Evolutionary conservation across 2,329 filamentous ascomycete genomes (phyloP).

Genomic region (Colletotrichum simmondsii): DNA sequence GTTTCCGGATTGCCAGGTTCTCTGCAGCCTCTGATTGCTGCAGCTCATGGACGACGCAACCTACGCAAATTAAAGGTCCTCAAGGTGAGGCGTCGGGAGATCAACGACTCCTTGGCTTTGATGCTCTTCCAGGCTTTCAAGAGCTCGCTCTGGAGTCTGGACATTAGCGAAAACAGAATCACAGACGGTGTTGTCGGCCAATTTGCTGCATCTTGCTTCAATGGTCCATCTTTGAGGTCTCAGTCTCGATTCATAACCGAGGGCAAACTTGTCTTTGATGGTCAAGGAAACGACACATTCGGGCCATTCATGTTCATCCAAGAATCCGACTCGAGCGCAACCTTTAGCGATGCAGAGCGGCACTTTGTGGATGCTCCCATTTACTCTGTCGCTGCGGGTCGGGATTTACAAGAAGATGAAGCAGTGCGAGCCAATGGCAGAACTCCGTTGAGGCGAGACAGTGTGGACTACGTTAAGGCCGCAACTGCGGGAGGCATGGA

Average conservation of each 20-base stretch:
- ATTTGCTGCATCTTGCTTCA: constrained; percentile 47
- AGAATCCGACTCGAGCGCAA: constrained; percentile 58
- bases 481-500: constrained; percentile 24
- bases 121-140: constrained; percentile 47
- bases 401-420: constrained; percentile 40
- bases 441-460: constrained; percentile 44
- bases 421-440: constrained; percentile 43
- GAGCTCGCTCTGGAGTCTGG: constrained; percentile 65
- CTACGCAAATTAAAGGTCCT: constrained; percentile 62
- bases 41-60: constrained; percentile 43
- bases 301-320: constrained; percentile 56
- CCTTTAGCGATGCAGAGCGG: constrained; percentile 57
- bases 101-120: constrained; percentile 53
- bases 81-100: constrained; percentile 58
- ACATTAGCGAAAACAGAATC: constrained; percentile 63
- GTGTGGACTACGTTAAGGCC: constrained; percentile 44
- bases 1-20: constrained; percentile 61
- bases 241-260: constrained; percentile 56
- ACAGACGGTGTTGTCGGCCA: constrained; percentile 54
- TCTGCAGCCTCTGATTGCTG: constrained; percentile 47
- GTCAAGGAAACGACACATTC: constrained; percentile 45
- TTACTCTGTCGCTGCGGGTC: constrained; percentile 46
- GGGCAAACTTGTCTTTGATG: constrained; percentile 50
- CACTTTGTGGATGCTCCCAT: constrained; percentile 61
- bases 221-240: constrained; percentile 44